Percentiles rank a stretch among this genome's conserved stretches.
phyloP scores from a whole-genome alignment of 2,329 filamentous ascomycete genomes.

The Arachnopeziza araneosa region DNA sequence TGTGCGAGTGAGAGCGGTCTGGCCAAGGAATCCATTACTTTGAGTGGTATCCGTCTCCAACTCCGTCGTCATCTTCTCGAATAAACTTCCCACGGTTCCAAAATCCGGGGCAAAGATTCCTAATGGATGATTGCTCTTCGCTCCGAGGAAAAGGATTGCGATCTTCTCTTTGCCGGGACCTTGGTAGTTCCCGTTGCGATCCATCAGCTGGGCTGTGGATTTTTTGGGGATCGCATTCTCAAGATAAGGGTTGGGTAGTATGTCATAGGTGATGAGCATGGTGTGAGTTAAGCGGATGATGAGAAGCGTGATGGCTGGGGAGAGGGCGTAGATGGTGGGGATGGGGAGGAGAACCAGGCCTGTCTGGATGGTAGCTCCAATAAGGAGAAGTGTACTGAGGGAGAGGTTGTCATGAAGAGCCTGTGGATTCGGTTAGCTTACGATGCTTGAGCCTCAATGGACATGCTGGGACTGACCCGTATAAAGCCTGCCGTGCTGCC shows the following conservation, averaged over 20 bases:
- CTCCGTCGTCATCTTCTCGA: slow-evolving; percentile 11
- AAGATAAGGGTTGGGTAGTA: slow-evolving; percentile 19
- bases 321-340: slow-evolving; percentile 9
- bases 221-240: slow-evolving; percentile 12
- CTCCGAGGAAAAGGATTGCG: slow-evolving; percentile 15
- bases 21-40: slow-evolving; percentile 17
- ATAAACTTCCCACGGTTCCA: slow-evolving; percentile 4
- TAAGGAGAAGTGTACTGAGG: slow-evolving; percentile 12
- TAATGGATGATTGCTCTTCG: slow-evolving; percentile 19
- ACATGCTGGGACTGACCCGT: too few species aligned
- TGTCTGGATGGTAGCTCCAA: slow-evolving; percentile 16
- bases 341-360: slow-evolving; percentile 14
- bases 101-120: slow-evolving; percentile 17
- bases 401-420: slow-evolving; percentile 5
- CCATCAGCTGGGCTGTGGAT: slow-evolving; percentile 10
- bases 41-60: slow-evolving; percentile 12
- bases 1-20: slow-evolving; percentile 7
- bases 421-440: too few species aligned
- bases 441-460: too few species aligned
- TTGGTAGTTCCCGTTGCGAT: slow-evolving; percentile 9
- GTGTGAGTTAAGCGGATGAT: slow-evolving; percentile 10
- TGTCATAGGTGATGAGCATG: slow-evolving; percentile 12
- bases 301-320: slow-evolving; percentile 12
- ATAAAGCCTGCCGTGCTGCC: neutral
- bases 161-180: slow-evolving; percentile 15